These are phyloP conservation scores for Trifolium repens DNA, from an alignment of 306 rosid genomes.

Conservation along the genomic window DNA sequence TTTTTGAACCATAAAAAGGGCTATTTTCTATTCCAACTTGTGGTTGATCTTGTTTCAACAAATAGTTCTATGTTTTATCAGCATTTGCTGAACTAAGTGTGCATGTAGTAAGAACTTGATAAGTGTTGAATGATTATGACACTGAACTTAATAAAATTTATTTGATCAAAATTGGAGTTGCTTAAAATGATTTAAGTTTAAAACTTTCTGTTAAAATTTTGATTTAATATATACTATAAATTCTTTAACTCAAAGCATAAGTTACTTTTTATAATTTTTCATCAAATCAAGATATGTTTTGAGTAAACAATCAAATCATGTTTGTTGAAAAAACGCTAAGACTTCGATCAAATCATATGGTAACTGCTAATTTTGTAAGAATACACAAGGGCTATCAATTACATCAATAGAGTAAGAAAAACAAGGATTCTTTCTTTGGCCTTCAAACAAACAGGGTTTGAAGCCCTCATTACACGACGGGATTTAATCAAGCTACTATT, in stretches of 20 bases:
- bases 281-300: background rate
- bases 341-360: background rate
- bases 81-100: background rate
- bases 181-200: background rate
- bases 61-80: background rate
- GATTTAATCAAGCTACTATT: constrained; percentile 15
- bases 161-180: background rate
- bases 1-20: no score
- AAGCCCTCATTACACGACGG: constrained; percentile 4
- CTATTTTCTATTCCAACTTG: background rate
- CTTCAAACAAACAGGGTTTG: constrained; percentile 8
- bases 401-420: background rate
- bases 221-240: background rate
- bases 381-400: background rate
- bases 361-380: background rate
- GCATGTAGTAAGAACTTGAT: background rate
- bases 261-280: no score
- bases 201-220: background rate
- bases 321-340: background rate
- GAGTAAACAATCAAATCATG: no score
- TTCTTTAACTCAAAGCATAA: background rate
- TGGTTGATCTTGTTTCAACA: background rate
- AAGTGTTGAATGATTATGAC: background rate
- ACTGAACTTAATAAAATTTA: background rate
- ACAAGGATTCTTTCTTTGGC: background rate